phyloP scores from a whole-genome alignment of 495 filamentous ascomycete genomes.

The Penicillium simplicissimum region DNA sequence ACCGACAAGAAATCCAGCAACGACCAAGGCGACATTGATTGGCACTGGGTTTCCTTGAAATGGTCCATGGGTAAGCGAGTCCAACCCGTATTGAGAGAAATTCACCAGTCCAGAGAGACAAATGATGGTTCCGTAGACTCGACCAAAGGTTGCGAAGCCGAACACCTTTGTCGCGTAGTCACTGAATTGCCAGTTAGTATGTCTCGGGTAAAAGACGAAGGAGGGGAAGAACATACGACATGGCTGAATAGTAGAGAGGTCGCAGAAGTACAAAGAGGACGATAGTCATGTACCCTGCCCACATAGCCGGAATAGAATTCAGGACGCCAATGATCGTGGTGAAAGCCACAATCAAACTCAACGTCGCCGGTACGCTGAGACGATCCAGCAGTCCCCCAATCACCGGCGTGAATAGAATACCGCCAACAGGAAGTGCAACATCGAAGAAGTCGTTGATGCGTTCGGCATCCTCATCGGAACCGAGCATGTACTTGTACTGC shows the following conservation, averaged over 20 bases:
- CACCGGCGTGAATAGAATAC: conserved; percentile 78
- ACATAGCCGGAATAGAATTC: conserved; percentile 68
- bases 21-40: conserved; percentile 70
- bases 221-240: conserved; percentile 45
- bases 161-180: conserved; percentile 96
- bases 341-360: conserved; percentile 66
- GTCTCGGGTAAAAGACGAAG: background rate
- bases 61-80: conserved; percentile 72
- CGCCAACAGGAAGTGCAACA: conserved; percentile 83
- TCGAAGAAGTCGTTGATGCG: conserved; percentile 87
- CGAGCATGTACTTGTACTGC: conserved; percentile 80
- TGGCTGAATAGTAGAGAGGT: conserved; percentile 53
- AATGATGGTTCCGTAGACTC: conserved; percentile 89
- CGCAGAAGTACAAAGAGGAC: conserved; percentile 66
- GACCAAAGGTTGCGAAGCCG: conserved; percentile 89
- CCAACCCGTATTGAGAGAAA: conserved; percentile 78
- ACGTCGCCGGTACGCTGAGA: conserved; percentile 64
- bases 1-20: conserved; percentile 63
- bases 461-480: conserved; percentile 56
- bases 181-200: conserved; percentile 36
- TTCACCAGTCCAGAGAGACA: conserved; percentile 84
- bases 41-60: conserved; percentile 75
- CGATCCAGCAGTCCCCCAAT: conserved; percentile 79
- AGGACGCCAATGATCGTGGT: conserved; percentile 78
- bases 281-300: conserved; percentile 77